Conservation (phyloP, 768 basidiomycete species). For the Naganishia vaughanmartiniae region DNA sequence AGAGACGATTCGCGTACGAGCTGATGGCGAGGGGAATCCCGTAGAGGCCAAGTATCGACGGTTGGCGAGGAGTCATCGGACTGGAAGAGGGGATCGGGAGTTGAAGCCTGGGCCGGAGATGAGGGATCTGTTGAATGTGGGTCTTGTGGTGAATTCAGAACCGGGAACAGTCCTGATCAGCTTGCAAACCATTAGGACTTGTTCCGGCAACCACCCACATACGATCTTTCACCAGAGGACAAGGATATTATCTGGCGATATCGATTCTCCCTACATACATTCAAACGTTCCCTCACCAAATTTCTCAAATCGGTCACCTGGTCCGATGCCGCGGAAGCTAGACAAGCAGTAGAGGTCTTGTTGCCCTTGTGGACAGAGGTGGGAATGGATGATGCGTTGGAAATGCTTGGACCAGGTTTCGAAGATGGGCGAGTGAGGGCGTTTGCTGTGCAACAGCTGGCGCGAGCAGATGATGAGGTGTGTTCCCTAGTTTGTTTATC, state of each 20-base stretch:
- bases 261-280: conserved; percentile 94
- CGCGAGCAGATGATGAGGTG: conserved; percentile 90
- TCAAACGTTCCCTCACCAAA: conserved; percentile 83
- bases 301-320: conserved; percentile 97
- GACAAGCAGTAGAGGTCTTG: conserved; percentile 94
- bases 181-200: conserved; percentile 70
- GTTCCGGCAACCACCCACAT: conserved; percentile 85
- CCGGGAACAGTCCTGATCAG: background rate
- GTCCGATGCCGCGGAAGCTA: conserved; percentile 92
- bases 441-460: conserved; percentile 88
- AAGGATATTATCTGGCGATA: conserved; percentile 98
- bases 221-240: conserved; percentile 79
- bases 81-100: conserved; percentile 90
- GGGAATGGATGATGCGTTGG: conserved; percentile 93
- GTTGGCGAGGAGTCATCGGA: conserved; percentile 87
- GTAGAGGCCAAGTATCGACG: conserved; percentile 96
- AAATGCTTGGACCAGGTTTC: conserved; percentile 86
- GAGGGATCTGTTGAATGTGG: conserved; percentile 82
- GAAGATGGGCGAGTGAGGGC: conserved; percentile 68
- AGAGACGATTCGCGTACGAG: conserved; percentile 64
- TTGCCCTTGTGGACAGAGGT: conserved; percentile 96
- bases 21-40: conserved; percentile 67
- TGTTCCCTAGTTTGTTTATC: conserved; percentile 36
- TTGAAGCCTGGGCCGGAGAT: conserved; percentile 96
- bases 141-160: conserved; percentile 42